Percentiles rank a stretch among this genome's conserved stretches.
phyloP scores from a whole-genome alignment of 2,329 filamentous ascomycete species.

The Chaetothyriales sp. region DNA sequence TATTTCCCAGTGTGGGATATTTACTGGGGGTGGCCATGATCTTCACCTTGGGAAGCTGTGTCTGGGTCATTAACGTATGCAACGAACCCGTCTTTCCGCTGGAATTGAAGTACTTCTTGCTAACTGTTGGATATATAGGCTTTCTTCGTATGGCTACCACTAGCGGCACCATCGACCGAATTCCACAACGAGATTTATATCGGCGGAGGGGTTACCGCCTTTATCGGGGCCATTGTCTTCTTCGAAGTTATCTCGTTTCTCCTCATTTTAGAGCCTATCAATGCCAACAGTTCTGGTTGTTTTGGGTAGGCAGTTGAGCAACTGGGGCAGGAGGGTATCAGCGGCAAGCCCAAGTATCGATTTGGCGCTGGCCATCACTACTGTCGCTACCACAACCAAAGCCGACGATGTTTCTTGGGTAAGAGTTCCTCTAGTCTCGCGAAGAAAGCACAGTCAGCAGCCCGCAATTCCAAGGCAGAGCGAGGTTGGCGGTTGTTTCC shows the following conservation, averaged over 20 bases:
- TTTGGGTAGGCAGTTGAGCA: constrained; percentile 56
- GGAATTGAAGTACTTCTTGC: too few relatives aligned
- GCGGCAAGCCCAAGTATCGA: too few relatives aligned
- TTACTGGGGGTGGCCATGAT: constrained; percentile 40
- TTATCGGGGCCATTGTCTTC: constrained; percentile 56
- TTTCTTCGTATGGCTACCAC: constrained; percentile 47
- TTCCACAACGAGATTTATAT: constrained; percentile 34
- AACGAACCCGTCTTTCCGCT: constrained; percentile 3
- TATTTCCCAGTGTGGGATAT: constrained; percentile 43
- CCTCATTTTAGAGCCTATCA: constrained; percentile 54
- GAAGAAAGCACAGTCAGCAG: background rate
- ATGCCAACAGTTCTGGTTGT: constrained; percentile 50
- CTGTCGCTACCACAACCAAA: constrained; percentile 13
- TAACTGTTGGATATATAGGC: background rate
- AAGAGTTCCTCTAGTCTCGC: constrained; percentile 13
- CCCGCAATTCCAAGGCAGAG: background rate
- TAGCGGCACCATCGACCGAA: constrained; percentile 32
- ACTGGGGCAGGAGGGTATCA: constrained; percentile 12
- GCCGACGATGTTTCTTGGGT: constrained; percentile 24
- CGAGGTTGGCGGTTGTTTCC: constrained; percentile 48
- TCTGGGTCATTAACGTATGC: constrained; percentile 42
- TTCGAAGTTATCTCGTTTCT: constrained; percentile 46
- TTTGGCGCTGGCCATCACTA: background rate
- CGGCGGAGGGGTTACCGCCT: constrained; percentile 49
- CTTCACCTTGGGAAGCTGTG: constrained; percentile 41